Conservation (phyloP, 495 filamentous ascomycete species). For the Saxophila tyrrhenica region DNA sequence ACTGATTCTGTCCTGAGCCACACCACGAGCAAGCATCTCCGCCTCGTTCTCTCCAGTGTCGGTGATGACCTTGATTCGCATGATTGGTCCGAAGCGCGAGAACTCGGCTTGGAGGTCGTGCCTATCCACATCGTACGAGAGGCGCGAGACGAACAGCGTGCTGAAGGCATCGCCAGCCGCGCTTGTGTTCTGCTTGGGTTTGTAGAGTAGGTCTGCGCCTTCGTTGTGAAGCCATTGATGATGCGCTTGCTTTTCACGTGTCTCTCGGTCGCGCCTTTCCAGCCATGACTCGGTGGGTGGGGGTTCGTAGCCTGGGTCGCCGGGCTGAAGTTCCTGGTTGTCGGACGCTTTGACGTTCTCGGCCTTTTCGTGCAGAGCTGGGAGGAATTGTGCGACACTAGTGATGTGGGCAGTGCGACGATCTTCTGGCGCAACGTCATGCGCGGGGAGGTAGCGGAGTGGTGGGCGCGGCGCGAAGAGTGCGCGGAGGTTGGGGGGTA, state of each 20-base stretch:
- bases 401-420: slow-evolving; percentile 58
- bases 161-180: slow-evolving; percentile 88
- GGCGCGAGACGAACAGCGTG: slow-evolving; percentile 82
- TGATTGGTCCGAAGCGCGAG: slow-evolving; percentile 86
- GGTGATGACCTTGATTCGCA: slow-evolving; percentile 51
- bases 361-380: slow-evolving; percentile 50
- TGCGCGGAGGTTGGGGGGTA: slow-evolving; percentile 81
- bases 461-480: slow-evolving; percentile 91
- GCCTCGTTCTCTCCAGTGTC: slow-evolving; percentile 5
- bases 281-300: slow-evolving; percentile 85
- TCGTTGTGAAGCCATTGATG: slow-evolving; percentile 54
- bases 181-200: slow-evolving; percentile 56
- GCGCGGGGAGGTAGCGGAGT: slow-evolving; percentile 76
- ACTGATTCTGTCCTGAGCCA: slow-evolving; percentile 36
- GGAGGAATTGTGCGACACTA: slow-evolving; percentile 63
- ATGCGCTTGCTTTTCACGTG: slow-evolving; percentile 60
- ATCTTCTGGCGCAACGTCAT: slow-evolving; percentile 73
- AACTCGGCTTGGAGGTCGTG: slow-evolving; percentile 91
- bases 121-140: slow-evolving; percentile 79
- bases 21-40: not conserved
- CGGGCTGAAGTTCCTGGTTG: slow-evolving; percentile 15
- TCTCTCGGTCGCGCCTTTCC: slow-evolving; percentile 68
- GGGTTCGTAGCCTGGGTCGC: slow-evolving; percentile 55
- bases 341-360: not conserved
- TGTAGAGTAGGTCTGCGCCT: slow-evolving; percentile 37